Evolutionary conservation across 129 eudicot genomes (phyloP).

Genomic region (Rutidosis leptorrhynchoides): DNA sequence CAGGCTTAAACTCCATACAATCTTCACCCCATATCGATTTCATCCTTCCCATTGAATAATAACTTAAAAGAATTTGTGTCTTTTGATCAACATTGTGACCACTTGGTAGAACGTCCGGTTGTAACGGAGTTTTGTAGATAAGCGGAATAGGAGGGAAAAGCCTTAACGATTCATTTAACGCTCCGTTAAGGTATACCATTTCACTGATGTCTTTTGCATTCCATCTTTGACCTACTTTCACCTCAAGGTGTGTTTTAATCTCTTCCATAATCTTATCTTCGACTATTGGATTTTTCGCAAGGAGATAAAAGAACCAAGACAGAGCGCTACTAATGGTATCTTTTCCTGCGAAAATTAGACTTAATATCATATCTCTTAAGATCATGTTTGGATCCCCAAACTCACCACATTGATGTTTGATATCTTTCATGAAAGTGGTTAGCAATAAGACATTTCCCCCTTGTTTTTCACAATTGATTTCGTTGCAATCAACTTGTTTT

Average conservation of each 20-base stretch:
- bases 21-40: conserved; percentile 56
- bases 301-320: conserved; percentile 20
- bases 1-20: conserved; percentile 52
- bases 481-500: conserved; percentile 3
- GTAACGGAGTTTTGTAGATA: conserved; percentile 4
- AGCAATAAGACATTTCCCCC: neutral
- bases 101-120: conserved; percentile 14
- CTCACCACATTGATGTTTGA: neutral
- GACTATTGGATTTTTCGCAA: conserved; percentile 2
- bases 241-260: conserved; percentile 4
- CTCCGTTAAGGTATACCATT: conserved; percentile 16
- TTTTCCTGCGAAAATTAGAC: conserved; percentile 7
- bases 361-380: conserved; percentile 15
- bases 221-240: neutral
- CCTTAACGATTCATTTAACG: conserved; percentile 13
- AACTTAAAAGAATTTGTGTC: conserved; percentile 30
- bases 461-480: neutral
- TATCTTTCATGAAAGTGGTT: neutral
- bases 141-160: conserved; percentile 12
- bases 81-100: conserved; percentile 19
- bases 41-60: conserved; percentile 51
- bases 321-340: conserved; percentile 20
- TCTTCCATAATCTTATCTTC: conserved; percentile 12
- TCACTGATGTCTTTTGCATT: neutral
- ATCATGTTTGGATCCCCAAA: conserved; percentile 5